Evolutionary conservation across 2,329 filamentous ascomycete species (phyloP).

Genomic region (Pestalotiopsis sp.): DNA sequence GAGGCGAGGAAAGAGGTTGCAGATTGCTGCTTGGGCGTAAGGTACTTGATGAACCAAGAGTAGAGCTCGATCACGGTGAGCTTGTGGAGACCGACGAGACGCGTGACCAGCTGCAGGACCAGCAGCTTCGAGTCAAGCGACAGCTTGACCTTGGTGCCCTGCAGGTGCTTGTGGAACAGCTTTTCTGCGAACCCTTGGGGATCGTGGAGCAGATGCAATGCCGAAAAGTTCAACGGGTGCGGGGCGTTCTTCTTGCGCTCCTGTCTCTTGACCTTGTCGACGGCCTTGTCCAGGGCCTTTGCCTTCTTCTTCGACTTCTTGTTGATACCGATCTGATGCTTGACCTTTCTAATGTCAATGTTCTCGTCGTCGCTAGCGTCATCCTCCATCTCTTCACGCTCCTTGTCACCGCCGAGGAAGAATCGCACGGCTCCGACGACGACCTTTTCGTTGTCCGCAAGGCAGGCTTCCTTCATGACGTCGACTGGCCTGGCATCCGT

Average conservation of each 20-base stretch:
- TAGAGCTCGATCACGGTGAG: conserved; percentile 88
- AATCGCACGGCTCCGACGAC: conserved; percentile 85
- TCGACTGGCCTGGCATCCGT: conserved; percentile 93
- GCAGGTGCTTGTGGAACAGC: conserved; percentile 88
- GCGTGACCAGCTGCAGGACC: conserved; percentile 88
- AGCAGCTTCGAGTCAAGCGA: conserved; percentile 86
- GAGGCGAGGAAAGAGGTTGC: conserved; percentile 94
- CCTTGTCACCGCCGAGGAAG: conserved; percentile 94
- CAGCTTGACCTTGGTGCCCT: conserved; percentile 82
- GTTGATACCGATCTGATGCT: conserved; percentile 88
- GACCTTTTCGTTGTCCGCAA: conserved; percentile 93
- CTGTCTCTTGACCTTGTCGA: conserved; percentile 78
- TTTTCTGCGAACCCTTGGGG: conserved; percentile 91
- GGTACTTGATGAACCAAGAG: conserved; percentile 93
- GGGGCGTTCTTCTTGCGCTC: conserved; percentile 88
- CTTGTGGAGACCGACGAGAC: conserved; percentile 90
- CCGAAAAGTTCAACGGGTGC: conserved; percentile 92
- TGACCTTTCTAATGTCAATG: conserved; percentile 77
- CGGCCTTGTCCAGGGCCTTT: conserved; percentile 77
- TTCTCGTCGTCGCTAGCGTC: conserved; percentile 83
- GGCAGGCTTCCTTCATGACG: conserved; percentile 84
- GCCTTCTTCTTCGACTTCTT: conserved; percentile 93
- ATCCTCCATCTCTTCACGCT: conserved; percentile 90
- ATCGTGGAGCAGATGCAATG: conserved; percentile 89
- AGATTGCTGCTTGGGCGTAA: conserved; percentile 84